Evolutionary conservation across 2,329 filamentous ascomycete species (phyloP), one percentile per base, ranked within the genome.

Genomic region (Chrysoporthe deuterocubensis): DNA sequence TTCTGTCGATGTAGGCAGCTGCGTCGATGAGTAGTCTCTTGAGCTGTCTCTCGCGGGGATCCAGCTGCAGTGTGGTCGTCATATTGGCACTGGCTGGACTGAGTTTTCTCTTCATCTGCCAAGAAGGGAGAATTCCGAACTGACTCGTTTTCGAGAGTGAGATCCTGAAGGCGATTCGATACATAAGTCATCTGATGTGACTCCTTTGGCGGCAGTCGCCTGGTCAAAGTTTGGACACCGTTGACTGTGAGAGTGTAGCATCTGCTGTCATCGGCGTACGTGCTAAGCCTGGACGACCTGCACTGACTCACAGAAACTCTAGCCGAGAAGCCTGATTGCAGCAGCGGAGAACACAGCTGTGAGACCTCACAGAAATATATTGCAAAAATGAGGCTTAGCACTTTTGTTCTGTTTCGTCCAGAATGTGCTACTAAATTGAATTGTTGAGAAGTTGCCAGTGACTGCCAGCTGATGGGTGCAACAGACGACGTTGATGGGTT

Each of bases 21-120:
- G 94, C 92, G 76, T 96, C 93, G 21, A 97, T 84, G 26, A 98
- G 85, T 14, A 97, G 85, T n/a, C 81, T 79, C 70, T 90, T 90
- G 50, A 97, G 84, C 71, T 89, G 90, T 52, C 84, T 80, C 79
- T 98, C 95, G 66, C 88, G 85, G 5, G 87, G 81, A 14, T 87
- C 94, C 70, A 97, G 87, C 67, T 79, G 75, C 52, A 88, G 77
- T 26, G 73, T 76, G n/a, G 69, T 67, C 48, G 63, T 67, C 44
- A 60, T 69, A 32, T 46, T 62, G 67, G 56, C 44, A 59, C 58
- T 63, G 59, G 61, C 58, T 40, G 62, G 46, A 14, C 62, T 68
- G 57, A 69, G 61, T 34, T 69, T 70, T 56, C 69, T 70, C 64
- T 70, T 69, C 69, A 70, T 70, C 64, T 65, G 67, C 65, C 61